phyloP scores from a whole-genome alignment of 2,329 filamentous ascomycete genomes.

The Exophiala viscosa region DNA sequence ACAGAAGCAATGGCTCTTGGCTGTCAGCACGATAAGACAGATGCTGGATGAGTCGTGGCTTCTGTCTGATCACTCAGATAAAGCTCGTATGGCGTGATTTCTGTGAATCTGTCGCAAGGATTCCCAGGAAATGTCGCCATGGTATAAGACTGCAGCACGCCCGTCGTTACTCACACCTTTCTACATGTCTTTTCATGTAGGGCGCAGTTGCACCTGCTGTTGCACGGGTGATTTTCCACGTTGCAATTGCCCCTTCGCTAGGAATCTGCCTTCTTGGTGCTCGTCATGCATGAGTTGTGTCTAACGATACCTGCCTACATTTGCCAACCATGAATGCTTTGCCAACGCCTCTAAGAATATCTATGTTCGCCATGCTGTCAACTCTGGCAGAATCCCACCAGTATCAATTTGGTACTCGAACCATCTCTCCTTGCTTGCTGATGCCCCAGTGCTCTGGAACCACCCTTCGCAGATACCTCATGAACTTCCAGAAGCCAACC shows the following conservation, averaged over 20 bases:
- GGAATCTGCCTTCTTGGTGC: no score
- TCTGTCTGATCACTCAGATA: neutral
- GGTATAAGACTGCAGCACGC: neutral
- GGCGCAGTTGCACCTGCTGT: no score
- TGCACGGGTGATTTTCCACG: no score
- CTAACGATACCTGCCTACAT: no score
- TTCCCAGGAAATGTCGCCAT: neutral
- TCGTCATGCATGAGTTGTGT: no score
- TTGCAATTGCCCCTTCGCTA: no score
- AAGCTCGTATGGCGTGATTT: neutral
- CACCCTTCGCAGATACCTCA: constrained; percentile 58
- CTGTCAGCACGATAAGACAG: neutral
- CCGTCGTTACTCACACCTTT: neutral
- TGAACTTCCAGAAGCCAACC: constrained; percentile 64
- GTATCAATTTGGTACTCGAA: neutral
- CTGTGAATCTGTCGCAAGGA: neutral
- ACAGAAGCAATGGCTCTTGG: no score
- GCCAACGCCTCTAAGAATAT: no score
- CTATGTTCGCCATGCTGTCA: neutral
- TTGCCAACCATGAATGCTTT: no score
- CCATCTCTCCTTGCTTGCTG: neutral
- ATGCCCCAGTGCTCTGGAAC: constrained; percentile 44
- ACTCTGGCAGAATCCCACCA: neutral
- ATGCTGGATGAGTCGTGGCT: neutral
- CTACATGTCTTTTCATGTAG: neutral